Evolutionary conservation across 2,329 filamentous ascomycete genomes (phyloP), one percentile per base, ranked within the genome.

Genomic region (Amylocarpus encephaloides): DNA sequence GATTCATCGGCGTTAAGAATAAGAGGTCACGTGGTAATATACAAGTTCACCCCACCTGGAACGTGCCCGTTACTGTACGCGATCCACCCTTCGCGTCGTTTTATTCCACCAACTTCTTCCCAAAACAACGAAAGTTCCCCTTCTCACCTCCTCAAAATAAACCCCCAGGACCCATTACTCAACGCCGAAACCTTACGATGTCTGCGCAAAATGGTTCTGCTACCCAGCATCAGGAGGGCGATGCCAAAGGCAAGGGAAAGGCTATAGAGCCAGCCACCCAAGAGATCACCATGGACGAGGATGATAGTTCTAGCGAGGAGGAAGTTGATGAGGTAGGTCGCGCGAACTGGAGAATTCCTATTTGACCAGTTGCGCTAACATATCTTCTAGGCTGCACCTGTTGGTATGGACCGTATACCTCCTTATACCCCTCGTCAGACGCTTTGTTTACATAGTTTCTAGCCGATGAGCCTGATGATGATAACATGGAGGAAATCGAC

Each of bases 401-500:
- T 57, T 59, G 61, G 60, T 60, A 68, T 65, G 52, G 19, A 42
- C 16, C 30, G 19, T 11, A 10, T 32, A 35, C 16, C 15, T 34
- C 16, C 15, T 38, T 29, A 16, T 47, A 41, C 52, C 50, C 49
- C 54, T 51, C 52, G 55, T 57, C 44, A 40, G 56, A 12, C n/a
- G 44, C 40, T 53, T 53, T 55, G 49, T 53, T 62, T 45, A 61
- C 52, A 52, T 33, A 42, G 34, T 49, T 42, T 50, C 68, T n/a
- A 71, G 78, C 73, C 50, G 84, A 85, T 61, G 86, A 88, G 47
- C 85, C 86, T 40, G 88, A 90, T 49, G 85, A 87, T 52, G 78
- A 88, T 64, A 86, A 87, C 70, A 80, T 95, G 77, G 88, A 94
- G 67, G 91, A 92, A 72, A 96, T 98, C 68, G 88, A 95, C 67